Percentiles rank a stretch among this genome's conserved stretches.
Evolutionary conservation across 1,284 basidiomycete species (phyloP).

Genomic region (Golubevia sp.): DNA sequence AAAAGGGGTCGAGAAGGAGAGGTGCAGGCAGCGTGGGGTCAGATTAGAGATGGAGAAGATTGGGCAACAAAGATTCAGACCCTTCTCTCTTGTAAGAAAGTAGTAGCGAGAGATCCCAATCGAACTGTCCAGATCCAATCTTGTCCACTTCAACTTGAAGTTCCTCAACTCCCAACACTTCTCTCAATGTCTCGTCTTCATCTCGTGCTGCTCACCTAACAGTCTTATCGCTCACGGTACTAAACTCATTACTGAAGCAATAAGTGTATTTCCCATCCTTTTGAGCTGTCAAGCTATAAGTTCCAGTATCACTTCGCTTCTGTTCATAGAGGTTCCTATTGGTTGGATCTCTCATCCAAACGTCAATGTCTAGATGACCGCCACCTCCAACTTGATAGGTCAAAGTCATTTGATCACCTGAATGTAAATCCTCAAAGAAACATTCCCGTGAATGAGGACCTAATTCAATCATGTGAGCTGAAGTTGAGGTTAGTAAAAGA

Average conservation of each 20-base stretch:
- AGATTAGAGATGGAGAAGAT: no score
- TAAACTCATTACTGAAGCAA: conserved; percentile 56
- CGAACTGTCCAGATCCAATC: no score
- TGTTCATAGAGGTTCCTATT: conserved; percentile 33
- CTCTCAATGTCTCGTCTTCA: no score
- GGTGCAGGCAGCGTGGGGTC: neutral
- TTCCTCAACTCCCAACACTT: no score
- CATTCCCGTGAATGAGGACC: conserved; percentile 37
- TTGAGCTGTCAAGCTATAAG: conserved; percentile 49
- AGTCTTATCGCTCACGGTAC: conserved; percentile 49
- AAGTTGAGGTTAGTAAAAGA: neutral
- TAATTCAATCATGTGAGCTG: conserved; percentile 55
- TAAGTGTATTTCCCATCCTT: conserved; percentile 51
- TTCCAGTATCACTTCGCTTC: conserved; percentile 50
- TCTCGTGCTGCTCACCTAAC: conserved; percentile 17
- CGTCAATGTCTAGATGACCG: conserved; percentile 56
- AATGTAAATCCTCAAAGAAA: conserved; percentile 59
- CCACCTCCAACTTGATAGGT: conserved; percentile 59
- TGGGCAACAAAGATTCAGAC: no score
- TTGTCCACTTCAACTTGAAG: no score
- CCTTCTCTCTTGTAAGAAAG: no score
- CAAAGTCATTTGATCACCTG: conserved; percentile 55
- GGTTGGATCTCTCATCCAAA: conserved; percentile 33
- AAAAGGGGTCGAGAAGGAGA: neutral
- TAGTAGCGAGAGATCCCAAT: no score